Evolutionary conservation across 2,329 filamentous ascomycete species (phyloP).

Genomic region (Cryphonectria radicalis): DNA sequence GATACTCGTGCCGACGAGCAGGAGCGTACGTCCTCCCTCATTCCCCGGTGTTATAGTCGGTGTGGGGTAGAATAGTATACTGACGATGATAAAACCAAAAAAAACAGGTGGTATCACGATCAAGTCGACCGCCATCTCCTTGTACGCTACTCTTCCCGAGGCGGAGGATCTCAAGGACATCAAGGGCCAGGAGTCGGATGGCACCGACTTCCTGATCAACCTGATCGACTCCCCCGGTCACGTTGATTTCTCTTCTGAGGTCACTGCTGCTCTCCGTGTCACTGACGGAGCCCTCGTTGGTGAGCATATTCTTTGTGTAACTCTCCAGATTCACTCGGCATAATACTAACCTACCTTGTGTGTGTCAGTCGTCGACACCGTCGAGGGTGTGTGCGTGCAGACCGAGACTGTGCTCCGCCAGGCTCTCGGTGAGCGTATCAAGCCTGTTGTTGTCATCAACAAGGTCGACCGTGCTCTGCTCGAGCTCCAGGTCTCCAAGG

Average conservation of each 20-base stretch:
- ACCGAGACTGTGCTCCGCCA: conserved; percentile 99
- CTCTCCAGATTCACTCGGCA: too few relatives aligned
- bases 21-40: conserved; percentile 63
- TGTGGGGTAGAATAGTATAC: conserved; percentile 7
- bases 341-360: background rate
- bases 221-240: conserved; percentile 99
- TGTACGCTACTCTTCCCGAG: conserved; percentile 83
- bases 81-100: conserved; percentile 6
- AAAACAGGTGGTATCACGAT: conserved; percentile 83
- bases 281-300: conserved; percentile 95
- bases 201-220: conserved; percentile 99
- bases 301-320: background rate
- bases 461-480: conserved; percentile 99
- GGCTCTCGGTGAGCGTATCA: conserved; percentile 99
- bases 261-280: conserved; percentile 99
- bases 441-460: conserved; percentile 99
- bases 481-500: conserved; percentile 97
- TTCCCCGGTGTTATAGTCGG: background rate
- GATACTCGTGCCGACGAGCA: conserved; percentile 98
- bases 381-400: conserved; percentile 99
- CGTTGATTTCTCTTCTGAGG: conserved; percentile 99
- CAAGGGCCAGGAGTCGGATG: conserved; percentile 81
- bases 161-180: conserved; percentile 95
- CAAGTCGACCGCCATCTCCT: conserved; percentile 99
- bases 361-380: conserved; percentile 84